Evolutionary conservation across 495 filamentous ascomycete species (phyloP).

Genomic region (Xylaria palmicola): DNA sequence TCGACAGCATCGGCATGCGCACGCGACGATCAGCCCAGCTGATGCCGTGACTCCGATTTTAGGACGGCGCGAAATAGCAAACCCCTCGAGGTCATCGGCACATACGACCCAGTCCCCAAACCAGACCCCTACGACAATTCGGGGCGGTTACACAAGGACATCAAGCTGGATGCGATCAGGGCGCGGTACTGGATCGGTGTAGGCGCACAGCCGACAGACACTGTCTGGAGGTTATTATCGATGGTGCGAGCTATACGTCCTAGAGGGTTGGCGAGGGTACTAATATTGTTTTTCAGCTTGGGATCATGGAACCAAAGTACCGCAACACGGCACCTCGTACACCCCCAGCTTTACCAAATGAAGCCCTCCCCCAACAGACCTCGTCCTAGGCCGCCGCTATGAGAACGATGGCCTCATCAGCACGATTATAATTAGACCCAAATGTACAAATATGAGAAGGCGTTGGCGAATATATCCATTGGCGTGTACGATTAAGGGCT

Average conservation of each 20-base stretch:
- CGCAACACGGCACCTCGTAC: conserved; percentile 29
- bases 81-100: conserved; percentile 91
- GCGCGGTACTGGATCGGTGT: conserved; percentile 97
- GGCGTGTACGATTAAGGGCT: conserved; percentile 10
- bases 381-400: background rate
- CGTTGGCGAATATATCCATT: background rate
- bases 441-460: conserved; percentile 3
- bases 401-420: background rate
- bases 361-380: conserved; percentile 4
- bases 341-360: conserved; percentile 21
- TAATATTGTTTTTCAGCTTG: conserved; percentile 21
- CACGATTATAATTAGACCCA: background rate
- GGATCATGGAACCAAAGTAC: conserved; percentile 30
- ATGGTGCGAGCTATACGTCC: conserved; percentile 60
- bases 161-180: conserved; percentile 75
- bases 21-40: background rate
- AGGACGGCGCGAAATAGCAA: conserved; percentile 78
- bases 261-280: background rate
- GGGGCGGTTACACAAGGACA: conserved; percentile 77
- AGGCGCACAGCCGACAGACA: conserved; percentile 88
- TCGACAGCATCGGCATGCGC: background rate
- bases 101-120: conserved; percentile 89
- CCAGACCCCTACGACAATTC: conserved; percentile 63
- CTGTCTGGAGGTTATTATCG: conserved; percentile 78
- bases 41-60: conserved; percentile 10